phyloP scores from a whole-genome alignment of 495 filamentous ascomycete genomes.

The Aspergillus biplanus region DNA sequence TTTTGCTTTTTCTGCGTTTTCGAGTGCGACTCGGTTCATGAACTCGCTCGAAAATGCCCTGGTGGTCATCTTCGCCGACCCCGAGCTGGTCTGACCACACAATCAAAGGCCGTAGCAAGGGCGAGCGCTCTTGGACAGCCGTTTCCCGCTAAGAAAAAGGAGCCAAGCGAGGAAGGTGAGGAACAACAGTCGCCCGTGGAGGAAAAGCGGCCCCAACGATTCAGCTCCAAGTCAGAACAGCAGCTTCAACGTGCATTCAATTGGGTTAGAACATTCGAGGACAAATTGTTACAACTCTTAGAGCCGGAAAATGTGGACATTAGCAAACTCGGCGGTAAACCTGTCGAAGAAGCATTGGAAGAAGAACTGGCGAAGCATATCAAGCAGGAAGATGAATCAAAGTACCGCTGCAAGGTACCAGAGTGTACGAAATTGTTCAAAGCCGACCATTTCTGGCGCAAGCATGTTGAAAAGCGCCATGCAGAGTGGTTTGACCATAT shows the following conservation, averaged over 20 bases:
- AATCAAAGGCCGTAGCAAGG: slow-evolving; percentile 81
- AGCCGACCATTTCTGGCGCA: slow-evolving; percentile 93
- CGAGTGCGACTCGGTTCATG: slow-evolving; percentile 95
- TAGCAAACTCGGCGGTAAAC: slow-evolving; percentile 85
- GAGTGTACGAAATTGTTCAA: slow-evolving; percentile 98
- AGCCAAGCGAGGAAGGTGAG: slow-evolving; percentile 65
- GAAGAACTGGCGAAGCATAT: slow-evolving; percentile 87
- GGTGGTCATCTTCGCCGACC: slow-evolving; percentile 95
- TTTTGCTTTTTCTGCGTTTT: slow-evolving; percentile 99
- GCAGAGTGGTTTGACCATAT: slow-evolving; percentile 81
- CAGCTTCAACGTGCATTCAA: slow-evolving; percentile 95
- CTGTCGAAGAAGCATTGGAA: slow-evolving; percentile 79
- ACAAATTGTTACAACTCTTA: slow-evolving; percentile 89
- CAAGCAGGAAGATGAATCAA: slow-evolving; percentile 95
- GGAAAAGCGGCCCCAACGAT: slow-evolving; percentile 68
- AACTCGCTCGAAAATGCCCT: slow-evolving; percentile 92
- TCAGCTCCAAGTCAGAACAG: slow-evolving; percentile 75
- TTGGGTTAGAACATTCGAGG: slow-evolving; percentile 99
- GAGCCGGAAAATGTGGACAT: slow-evolving; percentile 88
- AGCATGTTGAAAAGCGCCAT: slow-evolving; percentile 97
- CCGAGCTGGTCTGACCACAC: slow-evolving; percentile 74
- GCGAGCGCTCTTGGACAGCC: slow-evolving; percentile 79
- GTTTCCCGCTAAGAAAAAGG: slow-evolving; percentile 80
- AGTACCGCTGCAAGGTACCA: slow-evolving; percentile 94
- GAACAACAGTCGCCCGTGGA: slow-evolving; percentile 62